These are phyloP conservation scores for Phytophthora rubi DNA, from an alignment of 352 stramenopile genomes.

Conservation along the genomic window DNA sequence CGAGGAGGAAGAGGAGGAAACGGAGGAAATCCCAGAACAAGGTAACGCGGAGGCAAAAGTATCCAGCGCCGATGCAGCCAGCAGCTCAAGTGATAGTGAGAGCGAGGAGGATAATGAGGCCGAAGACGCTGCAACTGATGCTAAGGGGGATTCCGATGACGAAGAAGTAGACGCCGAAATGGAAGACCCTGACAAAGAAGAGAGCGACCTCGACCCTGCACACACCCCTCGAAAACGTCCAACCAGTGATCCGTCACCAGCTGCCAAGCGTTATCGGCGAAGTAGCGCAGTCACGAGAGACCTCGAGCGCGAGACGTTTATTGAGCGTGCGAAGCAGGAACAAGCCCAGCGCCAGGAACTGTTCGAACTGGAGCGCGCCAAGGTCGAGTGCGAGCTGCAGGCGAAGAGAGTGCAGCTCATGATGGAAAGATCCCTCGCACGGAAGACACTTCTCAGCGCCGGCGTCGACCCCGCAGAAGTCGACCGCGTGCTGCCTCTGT, in stretches of 20 bases:
- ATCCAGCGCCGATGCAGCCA: slow-evolving; percentile 11
- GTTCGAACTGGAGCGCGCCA: slow-evolving; percentile 56
- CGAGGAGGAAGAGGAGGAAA: slow-evolving; percentile 2
- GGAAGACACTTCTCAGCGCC: slow-evolving; percentile 52
- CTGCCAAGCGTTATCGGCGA: slow-evolving; percentile 18
- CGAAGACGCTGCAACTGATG: slow-evolving; percentile 14
- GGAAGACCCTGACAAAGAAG: slow-evolving; percentile 4
- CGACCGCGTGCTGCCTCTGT: slow-evolving; percentile 50
- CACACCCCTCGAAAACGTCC: slow-evolving; percentile 15
- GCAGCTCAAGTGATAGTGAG: slow-evolving; percentile 22
- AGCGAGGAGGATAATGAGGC: slow-evolving; percentile 20
- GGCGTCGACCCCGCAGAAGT: slow-evolving; percentile 47
- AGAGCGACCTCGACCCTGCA: slow-evolving; percentile 4
- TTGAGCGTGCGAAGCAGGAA: slow-evolving; percentile 36
- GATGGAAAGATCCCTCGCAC: slow-evolving; percentile 49
- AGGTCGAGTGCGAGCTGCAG: slow-evolving; percentile 51
- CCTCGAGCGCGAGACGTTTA: slow-evolving; percentile 31
- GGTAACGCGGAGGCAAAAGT: slow-evolving; percentile 1
- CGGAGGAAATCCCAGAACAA: background rate
- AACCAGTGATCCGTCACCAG: background rate
- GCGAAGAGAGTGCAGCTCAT: slow-evolving; percentile 47
- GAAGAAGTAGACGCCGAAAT: slow-evolving; percentile 15
- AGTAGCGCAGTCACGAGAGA: slow-evolving; percentile 8
- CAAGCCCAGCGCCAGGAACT: slow-evolving; percentile 44
- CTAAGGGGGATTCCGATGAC: slow-evolving; percentile 15